Evolutionary conservation across 2,329 filamentous ascomycete genomes (phyloP), one percentile per base, ranked within the genome.

Genomic region (Botrytis squamosa): DNA sequence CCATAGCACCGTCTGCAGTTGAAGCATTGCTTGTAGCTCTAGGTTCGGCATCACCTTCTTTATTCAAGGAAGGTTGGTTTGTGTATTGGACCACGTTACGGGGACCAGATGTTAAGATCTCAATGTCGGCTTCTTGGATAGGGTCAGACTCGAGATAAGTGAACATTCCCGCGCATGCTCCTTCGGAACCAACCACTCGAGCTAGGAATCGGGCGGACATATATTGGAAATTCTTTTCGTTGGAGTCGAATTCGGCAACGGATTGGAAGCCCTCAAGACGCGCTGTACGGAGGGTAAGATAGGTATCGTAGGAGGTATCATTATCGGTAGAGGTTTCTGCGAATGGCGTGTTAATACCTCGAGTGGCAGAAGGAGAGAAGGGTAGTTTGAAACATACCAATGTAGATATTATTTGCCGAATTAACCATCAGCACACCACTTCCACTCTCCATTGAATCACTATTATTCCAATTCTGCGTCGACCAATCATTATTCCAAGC

Each of bases 51-150:
- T 79, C 74, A 0, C 80, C 79, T 6, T 75, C 65, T 40, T 72
- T 74, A 62, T 80, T 73, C 1, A 76, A 62, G 4, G 75, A 77
- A 1, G 80, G 80, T 64, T 81, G 80, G 38, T 81, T 81, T 0
- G 80, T 81, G 66, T 78, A 81, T 68, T 81, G 80, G 1, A 81
- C 77, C 6, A 49, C 49, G 44, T 80, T 75, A 38, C 76, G 60
- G 0, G 80, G 79, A 16, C 76, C 79, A 3, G 67, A 49, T 10
- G 80, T 81, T 5, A 81, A 76, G 64, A 81, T 80, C 60, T 81
- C 80, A 16, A 81, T 81, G 52, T 81, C 80, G 40, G 79, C 76
- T 77, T 81, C 80, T 74, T 81, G 78, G 0, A 81, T 75, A 1
- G 65, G 57, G 3, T 73, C 40, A 2, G 77, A 67, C 8, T 70